A percentile compares a stretch with the other conserved stretches of the same genome.
Conservation (phyloP, 225 moss, liverwort and hornwort genomes). For the Rhytidiadelphus loreus region DNA sequence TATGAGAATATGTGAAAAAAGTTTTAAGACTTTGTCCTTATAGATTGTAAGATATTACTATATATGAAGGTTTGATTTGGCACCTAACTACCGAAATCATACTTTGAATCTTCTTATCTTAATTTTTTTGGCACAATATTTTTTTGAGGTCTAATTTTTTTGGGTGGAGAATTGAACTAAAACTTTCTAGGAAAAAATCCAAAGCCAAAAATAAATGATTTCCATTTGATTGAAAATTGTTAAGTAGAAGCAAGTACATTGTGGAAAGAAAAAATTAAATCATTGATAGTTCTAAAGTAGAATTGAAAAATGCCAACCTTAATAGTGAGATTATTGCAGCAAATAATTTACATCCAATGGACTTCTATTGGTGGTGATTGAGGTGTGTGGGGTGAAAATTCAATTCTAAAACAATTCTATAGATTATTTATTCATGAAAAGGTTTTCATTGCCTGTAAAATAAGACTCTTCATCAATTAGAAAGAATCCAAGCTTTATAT, state of each 20-base stretch:
- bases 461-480: not conserved
- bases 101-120: not conserved
- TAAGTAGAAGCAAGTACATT: not conserved
- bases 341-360: not conserved
- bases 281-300: not conserved
- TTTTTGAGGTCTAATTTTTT: not conserved
- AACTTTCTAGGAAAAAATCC: too few relatives aligned
- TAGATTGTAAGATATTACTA: not conserved
- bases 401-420: not conserved
- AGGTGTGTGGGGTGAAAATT: rapidly evolving
- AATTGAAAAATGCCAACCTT: not conserved
- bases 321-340: not conserved
- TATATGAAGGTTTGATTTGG: too few relatives aligned
- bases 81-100: too few relatives aligned
- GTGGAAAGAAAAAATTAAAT: not conserved
- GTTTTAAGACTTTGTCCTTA: not conserved
- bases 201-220: too few relatives aligned
- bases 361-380: not conserved
- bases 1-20: not conserved
- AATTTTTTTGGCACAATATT: not conserved
- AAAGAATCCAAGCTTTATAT: not conserved
- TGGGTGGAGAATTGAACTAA: too few relatives aligned
- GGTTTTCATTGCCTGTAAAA: not conserved
- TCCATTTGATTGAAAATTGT: too few relatives aligned
- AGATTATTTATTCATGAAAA: not conserved